Evolutionary conservation across 768 basidiomycete genomes (phyloP).

Genomic region (Hydnum rufescens): DNA sequence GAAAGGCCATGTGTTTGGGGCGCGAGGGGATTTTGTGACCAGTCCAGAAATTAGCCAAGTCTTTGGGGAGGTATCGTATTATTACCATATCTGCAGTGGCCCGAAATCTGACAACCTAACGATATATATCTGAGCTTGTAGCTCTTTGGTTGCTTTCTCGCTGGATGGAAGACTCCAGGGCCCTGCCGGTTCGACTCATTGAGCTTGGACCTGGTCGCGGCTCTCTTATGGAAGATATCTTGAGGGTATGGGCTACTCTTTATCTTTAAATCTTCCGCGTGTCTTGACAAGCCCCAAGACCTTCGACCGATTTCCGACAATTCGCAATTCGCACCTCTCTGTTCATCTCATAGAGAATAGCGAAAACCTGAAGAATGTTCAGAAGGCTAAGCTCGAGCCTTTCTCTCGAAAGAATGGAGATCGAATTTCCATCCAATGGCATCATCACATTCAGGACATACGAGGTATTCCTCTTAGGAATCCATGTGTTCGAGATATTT

Average conservation of each 20-base stretch:
- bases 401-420: conserved; percentile 6
- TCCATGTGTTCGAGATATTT: background rate
- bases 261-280: background rate
- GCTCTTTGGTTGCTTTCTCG: conserved; percentile 72
- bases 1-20: conserved; percentile 60
- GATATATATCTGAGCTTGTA: conserved; percentile 40
- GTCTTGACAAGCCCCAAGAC: background rate
- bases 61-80: conserved; percentile 70
- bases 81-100: conserved; percentile 12
- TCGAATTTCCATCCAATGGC: conserved; percentile 38
- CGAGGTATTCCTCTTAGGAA: conserved; percentile 28
- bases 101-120: conserved; percentile 12
- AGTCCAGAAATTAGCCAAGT: conserved; percentile 92
- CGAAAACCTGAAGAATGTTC: conserved; percentile 38
- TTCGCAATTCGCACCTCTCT: conserved; percentile 19
- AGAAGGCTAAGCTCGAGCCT: conserved; percentile 30
- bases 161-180: conserved; percentile 33
- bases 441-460: conserved; percentile 54
- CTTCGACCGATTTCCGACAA: conserved; percentile 13
- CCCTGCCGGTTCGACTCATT: conserved; percentile 42
- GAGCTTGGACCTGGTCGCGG: conserved; percentile 92
- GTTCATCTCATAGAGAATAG: conserved; percentile 77
- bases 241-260: conserved; percentile 53
- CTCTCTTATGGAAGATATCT: conserved; percentile 74
- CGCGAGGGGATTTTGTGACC: conserved; percentile 83